Evolutionary conservation across 345 rosid genomes (phyloP), one percentile per base, ranked within the genome.

Genomic region (Euphorbia pulcherrima): DNA sequence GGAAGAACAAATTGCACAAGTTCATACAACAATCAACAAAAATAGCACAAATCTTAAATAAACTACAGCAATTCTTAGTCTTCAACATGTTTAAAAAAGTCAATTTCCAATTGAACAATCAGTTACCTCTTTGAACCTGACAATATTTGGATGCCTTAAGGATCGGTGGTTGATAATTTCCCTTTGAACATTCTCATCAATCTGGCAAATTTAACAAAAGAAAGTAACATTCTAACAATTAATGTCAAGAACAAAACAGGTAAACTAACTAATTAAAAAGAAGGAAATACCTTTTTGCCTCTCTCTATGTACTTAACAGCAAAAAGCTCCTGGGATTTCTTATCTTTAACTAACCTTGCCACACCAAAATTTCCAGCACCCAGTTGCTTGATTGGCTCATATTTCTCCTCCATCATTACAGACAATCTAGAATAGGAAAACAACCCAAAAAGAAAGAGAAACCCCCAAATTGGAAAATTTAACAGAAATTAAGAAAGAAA

Each of bases 321-420:
- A 84, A 88, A 81, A 81, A 92, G 98, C 68, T 90, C 92, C 60
- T 81, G 86, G 44, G 87, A 85, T 76, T 80, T 87, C 84, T 88
- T 88, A 67, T 92, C 98, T 65, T 87, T 83, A 40, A 83, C 91
- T 74, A 92, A 72, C 72, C 90, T 87, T 0, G 97, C 98, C 60
- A 92, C 98, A 53, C 98, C 98, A 51, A 90, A 92, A 71, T 88
- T 92, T 60, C 98, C 98, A 1, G 92, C 76, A 6, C 98, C 98
- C 30, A 92, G 86, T 53, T 92, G 88, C 74, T 86, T 88, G 28
- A 92, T 12, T 28, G 92, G 84, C 78, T 90, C 98, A 57, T 88
- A 92, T 72, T 85, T 78, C 21, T 69, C 79, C 68, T 63, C 80
- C 77, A 67, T 65, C 60, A 46, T 23, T 6, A 33, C n/a, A 65